phyloP scores from a whole-genome alignment of 2,329 filamentous ascomycete genomes.

The Fusarium clavum region DNA sequence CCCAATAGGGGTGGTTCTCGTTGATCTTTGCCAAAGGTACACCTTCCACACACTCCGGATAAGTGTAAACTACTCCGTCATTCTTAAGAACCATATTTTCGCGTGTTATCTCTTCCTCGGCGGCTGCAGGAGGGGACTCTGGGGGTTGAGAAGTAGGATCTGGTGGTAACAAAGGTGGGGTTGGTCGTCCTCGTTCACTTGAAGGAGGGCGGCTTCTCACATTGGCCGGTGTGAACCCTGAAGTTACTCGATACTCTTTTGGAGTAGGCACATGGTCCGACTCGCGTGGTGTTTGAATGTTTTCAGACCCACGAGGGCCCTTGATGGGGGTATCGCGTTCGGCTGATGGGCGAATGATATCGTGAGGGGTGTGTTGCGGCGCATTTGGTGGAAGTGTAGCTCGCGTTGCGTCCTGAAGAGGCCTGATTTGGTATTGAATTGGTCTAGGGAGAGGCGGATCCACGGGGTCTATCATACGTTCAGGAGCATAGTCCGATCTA shows the following conservation, averaged over 20 bases:
- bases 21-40: constrained; percentile 66
- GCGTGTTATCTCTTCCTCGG: constrained; percentile 56
- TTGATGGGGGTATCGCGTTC: constrained; percentile 37
- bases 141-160: constrained; percentile 46
- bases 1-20: constrained; percentile 66
- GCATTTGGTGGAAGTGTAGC: constrained; percentile 28
- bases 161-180: constrained; percentile 44
- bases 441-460: constrained; percentile 16
- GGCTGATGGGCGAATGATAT: constrained; percentile 38
- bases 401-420: constrained; percentile 18
- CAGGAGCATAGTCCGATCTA: constrained; percentile 32
- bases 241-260: constrained; percentile 43
- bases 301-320: constrained; percentile 21
- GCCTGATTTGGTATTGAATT: constrained; percentile 15
- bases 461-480: constrained; percentile 35
- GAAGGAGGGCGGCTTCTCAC: constrained; percentile 46
- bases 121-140: constrained; percentile 12
- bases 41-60: constrained; percentile 64
- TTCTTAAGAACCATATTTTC: constrained; percentile 60
- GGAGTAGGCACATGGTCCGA: constrained; percentile 45
- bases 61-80: constrained; percentile 62
- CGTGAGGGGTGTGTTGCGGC: constrained; percentile 23
- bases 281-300: constrained; percentile 34
- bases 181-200: constrained; percentile 44
- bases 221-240: constrained; percentile 51